Base-by-base conservation (phyloP, 2,329 filamentous ascomycete genomes). In the Rhexocercosporidium sp. region DNA sequence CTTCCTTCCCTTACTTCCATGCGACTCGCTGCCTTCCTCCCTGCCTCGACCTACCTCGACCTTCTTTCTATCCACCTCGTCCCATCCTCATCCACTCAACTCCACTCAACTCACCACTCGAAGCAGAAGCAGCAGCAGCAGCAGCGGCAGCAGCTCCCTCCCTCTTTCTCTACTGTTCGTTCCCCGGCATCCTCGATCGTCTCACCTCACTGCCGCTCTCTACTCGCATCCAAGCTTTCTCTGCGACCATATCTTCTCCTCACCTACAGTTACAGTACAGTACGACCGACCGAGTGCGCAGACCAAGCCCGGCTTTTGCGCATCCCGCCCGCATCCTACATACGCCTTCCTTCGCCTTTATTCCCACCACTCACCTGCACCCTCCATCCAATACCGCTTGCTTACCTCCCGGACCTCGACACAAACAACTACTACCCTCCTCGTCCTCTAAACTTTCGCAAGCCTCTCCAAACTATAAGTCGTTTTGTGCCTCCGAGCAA, bases 401-500 rank as follows among this genome's bases (percentile, higher is more conserved):
- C 49, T 14, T 47, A 11, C 44, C 5, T 27, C 44, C 39, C 25
- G 8, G 22, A 46, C 39, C 18, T 46, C 57, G 39, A 60, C 29
- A 60, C 44, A 44, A 60, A 46, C 56, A 59, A 27, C 34, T 20
- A 59, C 57, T 39, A 47, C 12, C 57, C 1, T 14, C 57, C 27
- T 34, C 39, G 29, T n/a, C 8, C 39, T 47, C 57, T 18, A 34
- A 51, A 20, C 44, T 37, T 49, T 18, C 59, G 9, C 27, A 49
- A 51, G 37, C 60, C 18, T 31, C 31, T 18, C n/a, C 49, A 47
- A 62, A 61, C 34, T n/a, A 56, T 49, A 62, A 47, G 39, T 46
- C 47, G 29, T 18, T 66, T 57, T 34, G 64, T 66, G 27, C 59
- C 39, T 62, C 59, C 64, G 29, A 47, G 25, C 59, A 34, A 46